These are phyloP conservation scores for Backusella westeae DNA, from an alignment of 192 early-diverging fungal genomes.

Conservation along the genomic window DNA sequence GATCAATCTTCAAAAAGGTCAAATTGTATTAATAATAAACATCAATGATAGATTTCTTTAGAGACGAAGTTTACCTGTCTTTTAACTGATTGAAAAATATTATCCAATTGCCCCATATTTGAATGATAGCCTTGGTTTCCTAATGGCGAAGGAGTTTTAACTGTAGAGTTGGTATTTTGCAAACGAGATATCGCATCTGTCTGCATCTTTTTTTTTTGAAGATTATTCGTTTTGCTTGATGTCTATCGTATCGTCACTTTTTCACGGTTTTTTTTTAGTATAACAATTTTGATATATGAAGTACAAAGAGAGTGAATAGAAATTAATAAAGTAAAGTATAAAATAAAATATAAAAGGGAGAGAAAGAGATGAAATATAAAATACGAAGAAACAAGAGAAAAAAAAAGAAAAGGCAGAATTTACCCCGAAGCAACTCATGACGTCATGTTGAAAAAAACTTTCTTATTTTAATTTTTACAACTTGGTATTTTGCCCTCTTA, in stretches of 20 bases:
- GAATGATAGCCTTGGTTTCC: background rate
- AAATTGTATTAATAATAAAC: background rate
- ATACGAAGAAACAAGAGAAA: slow-evolving; percentile 4
- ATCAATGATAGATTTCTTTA: background rate
- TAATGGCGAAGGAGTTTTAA: slow-evolving; percentile 18
- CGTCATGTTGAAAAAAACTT: slow-evolving; percentile 1
- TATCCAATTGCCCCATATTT: slow-evolving; percentile 13
- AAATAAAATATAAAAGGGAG: slow-evolving; percentile 5
- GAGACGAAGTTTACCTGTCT: background rate
- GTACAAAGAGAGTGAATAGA: background rate
- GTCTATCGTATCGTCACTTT: background rate
- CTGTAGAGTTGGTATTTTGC: slow-evolving; percentile 7
- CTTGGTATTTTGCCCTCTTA: background rate
- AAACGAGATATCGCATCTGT: slow-evolving; percentile 10
- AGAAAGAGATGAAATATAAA: slow-evolving; percentile 5
- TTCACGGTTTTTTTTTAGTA: background rate
- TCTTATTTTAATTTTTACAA: background rate
- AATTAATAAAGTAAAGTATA: background rate
- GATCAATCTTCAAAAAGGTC: slow-evolving; percentile 23
- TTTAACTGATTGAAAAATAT: slow-evolving; percentile 7
- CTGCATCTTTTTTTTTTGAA: slow-evolving; percentile 6
- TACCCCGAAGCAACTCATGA: background rate
- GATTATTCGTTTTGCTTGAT: background rate
- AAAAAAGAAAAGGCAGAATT: background rate
- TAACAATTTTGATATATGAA: background rate